Conservation (phyloP, 2,329 filamentous ascomycete genomes). For the Torrubiella hemipterigena region DNA sequence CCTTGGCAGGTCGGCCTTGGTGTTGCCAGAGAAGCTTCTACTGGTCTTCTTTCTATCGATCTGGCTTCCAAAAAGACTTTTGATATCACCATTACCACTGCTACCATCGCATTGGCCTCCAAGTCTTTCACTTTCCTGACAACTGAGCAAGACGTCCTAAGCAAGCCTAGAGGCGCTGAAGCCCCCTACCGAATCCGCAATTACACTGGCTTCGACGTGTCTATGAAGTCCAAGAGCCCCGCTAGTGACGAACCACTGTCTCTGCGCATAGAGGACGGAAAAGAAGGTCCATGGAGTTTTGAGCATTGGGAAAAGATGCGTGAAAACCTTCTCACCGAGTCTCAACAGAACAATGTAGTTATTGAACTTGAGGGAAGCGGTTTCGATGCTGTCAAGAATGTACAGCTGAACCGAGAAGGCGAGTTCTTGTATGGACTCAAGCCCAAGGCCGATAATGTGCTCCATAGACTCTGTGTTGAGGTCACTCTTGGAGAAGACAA, state of each 20-base stretch:
- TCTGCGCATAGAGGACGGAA: conserved; percentile 71
- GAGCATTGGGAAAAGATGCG: conserved; percentile 95
- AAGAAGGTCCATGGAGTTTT: conserved; percentile 91
- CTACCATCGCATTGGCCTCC: conserved; percentile 82
- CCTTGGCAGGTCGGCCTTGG: conserved; percentile 94
- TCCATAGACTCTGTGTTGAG: conserved; percentile 86
- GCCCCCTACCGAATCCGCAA: conserved; percentile 90
- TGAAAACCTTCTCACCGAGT: conserved; percentile 80
- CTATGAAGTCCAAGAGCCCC: conserved; percentile 66
- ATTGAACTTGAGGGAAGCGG: conserved; percentile 85
- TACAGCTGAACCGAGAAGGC: conserved; percentile 87
- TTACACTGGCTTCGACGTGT: conserved; percentile 85
- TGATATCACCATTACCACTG: conserved; percentile 85
- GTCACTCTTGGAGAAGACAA: conserved; percentile 87
- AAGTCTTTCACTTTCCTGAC: conserved; percentile 89
- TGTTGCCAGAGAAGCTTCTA: conserved; percentile 64
- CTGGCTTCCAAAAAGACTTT: conserved; percentile 81
- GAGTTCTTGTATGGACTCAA: conserved; percentile 82
- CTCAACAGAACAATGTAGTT: conserved; percentile 64
- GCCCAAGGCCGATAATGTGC: conserved; percentile 71
- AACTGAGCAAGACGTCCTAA: conserved; percentile 74
- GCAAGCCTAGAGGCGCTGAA: conserved; percentile 83
- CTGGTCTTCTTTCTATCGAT: conserved; percentile 70
- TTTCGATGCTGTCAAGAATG: conserved; percentile 80
- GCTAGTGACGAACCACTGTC: conserved; percentile 56